phyloP scores from a whole-genome alignment of 257 asterid species.

The Haberlea rhodopensis region DNA sequence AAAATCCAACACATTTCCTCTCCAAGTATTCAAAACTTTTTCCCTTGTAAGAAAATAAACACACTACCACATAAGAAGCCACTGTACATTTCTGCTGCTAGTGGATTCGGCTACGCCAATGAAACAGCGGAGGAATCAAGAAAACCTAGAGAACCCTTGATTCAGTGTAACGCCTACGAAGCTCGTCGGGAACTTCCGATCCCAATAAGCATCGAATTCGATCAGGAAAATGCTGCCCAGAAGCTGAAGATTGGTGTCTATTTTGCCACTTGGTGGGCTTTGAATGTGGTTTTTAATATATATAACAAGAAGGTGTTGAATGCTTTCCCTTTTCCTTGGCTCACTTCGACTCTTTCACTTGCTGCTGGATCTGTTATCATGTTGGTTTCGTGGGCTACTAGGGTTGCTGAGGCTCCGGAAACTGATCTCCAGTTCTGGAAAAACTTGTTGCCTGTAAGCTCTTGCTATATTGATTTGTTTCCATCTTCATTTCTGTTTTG shows the following conservation, averaged over 20 bases:
- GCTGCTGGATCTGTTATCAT: conserved; percentile 84
- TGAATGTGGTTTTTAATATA: conserved; percentile 80
- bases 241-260: conserved; percentile 68
- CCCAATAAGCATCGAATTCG: conserved; percentile 57
- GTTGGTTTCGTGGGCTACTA: conserved; percentile 73
- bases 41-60: conserved; percentile 13
- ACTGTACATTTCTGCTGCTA: conserved; percentile 49
- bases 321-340: conserved; percentile 92
- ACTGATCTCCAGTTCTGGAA: conserved; percentile 78
- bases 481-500: too few species aligned
- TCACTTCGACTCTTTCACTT: conserved; percentile 81
- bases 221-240: conserved; percentile 47
- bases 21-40: conserved; percentile 23
- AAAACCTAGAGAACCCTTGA: conserved; percentile 15
- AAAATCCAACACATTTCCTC: conserved; percentile 23
- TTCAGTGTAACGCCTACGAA: conserved; percentile 68
- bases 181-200: conserved; percentile 45
- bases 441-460: conserved; percentile 64
- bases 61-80: conserved; percentile 34
- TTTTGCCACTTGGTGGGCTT: conserved; percentile 88
- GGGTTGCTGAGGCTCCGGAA: conserved; percentile 64
- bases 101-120: conserved; percentile 36
- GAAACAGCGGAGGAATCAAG: conserved; percentile 30
- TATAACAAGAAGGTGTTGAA: conserved; percentile 86
- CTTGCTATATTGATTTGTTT: background rate